These are phyloP conservation scores for Solanum aculeatissimum DNA, from an alignment of 305 asterid genomes.

Conservation along the genomic window DNA sequence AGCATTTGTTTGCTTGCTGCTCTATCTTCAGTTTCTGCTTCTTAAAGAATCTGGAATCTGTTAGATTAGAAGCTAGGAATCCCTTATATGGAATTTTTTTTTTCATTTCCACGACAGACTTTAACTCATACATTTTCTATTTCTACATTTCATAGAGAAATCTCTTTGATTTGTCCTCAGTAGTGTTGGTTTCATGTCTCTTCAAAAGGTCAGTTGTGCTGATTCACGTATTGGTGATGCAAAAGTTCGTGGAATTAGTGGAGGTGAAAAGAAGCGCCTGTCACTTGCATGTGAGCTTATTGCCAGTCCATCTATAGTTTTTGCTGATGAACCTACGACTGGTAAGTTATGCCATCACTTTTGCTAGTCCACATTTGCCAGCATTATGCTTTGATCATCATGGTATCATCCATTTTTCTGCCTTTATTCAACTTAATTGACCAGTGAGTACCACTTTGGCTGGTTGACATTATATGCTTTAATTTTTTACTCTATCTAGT, in stretches of 20 bases:
- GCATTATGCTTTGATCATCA: background rate
- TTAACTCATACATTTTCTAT: background rate
- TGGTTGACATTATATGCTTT: background rate
- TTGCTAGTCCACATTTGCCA: background rate
- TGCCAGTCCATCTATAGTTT: constrained; percentile 95
- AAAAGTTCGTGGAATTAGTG: constrained; percentile 96
- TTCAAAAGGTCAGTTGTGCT: constrained; percentile 75
- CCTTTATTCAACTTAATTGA: background rate
- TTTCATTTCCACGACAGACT: background rate
- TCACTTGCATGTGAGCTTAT: constrained; percentile 93
- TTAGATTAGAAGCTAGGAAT: background rate
- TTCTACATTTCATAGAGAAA: background rate
- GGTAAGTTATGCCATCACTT: constrained; percentile 27
- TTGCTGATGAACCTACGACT: constrained; percentile 99
- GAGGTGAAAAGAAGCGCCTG: constrained; percentile 95
- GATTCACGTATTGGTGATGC: constrained; percentile 96
- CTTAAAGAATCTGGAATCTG: background rate
- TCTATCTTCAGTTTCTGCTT: background rate
- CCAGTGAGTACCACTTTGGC: background rate
- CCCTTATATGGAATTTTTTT: background rate
- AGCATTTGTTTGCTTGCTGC: background rate
- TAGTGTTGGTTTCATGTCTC: constrained; percentile 1
- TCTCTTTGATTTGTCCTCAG: background rate
- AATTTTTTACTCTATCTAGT: background rate
- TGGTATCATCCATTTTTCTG: background rate